Percentiles rank a stretch among this genome's conserved stretches.
These are phyloP conservation scores for Alternaria infectoria DNA, from an alignment of 2,329 filamentous ascomycete species.

Conservation along the genomic window DNA sequence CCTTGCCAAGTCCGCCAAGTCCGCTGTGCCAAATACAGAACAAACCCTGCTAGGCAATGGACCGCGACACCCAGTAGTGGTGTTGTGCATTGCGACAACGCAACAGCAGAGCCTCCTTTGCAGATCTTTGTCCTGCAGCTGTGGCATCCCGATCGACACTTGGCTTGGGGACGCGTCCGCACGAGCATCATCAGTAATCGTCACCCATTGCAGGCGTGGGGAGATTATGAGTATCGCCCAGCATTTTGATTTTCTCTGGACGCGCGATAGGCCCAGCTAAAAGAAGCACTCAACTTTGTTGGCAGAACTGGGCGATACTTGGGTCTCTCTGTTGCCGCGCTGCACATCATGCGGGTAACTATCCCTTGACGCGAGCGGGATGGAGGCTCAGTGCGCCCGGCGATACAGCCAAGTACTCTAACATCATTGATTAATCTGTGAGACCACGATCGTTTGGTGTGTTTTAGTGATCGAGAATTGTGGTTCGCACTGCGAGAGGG, in stretches of 20 bases:
- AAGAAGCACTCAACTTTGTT: neutral
- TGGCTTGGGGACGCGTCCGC: conserved; percentile 1
- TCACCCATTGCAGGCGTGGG: neutral
- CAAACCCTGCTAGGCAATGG: neutral
- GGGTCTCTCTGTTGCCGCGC: neutral
- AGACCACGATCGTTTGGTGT: neutral
- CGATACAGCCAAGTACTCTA: neutral
- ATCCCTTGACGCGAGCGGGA: neutral
- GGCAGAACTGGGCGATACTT: neutral
- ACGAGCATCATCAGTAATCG: neutral
- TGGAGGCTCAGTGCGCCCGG: neutral
- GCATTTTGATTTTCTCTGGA: neutral
- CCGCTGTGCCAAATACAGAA: neutral
- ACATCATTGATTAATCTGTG: neutral
- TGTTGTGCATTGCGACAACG: neutral
- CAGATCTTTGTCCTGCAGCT: neutral
- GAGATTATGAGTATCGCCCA: neutral
- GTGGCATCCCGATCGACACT: neutral
- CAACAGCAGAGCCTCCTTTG: neutral
- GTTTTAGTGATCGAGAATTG: neutral
- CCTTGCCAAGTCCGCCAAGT: conserved; percentile 2
- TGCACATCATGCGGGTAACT: neutral
- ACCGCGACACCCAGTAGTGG: conserved; percentile 2
- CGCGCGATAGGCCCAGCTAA: neutral
- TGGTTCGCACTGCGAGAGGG: neutral